Evolutionary conservation across 495 filamentous ascomycete species (phyloP), one percentile per base, ranked within the genome.

Genomic region (Daldinia concentrica): DNA sequence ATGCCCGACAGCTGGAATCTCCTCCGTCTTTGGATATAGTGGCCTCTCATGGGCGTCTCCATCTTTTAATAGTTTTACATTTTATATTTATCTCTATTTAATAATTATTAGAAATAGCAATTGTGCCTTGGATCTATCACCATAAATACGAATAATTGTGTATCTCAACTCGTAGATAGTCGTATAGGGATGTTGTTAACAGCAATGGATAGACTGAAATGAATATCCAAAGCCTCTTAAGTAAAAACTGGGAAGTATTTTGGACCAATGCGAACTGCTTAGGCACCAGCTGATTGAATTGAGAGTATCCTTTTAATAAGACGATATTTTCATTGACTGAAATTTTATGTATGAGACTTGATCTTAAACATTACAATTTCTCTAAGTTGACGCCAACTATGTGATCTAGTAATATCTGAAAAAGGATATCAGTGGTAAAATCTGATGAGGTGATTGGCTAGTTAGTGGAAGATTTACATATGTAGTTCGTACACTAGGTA

Each of bases 381-480:
- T 29, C 24, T 11, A 22, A 37, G 29, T 36, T 22, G n/a, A 37
- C 32, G 11, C 11, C 1, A 9, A 34, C 32, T 15, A 37, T 30
- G 6, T 5, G 19, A 57, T 11, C 41, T 45, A 34, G 26, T 7
- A n/a, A 45, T 61, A 8, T 29, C 64, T 48, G 15, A 61, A 67
- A 58, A 67, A n/a, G 57, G 55, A 45, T 41, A 54, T 61, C 32
- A 8, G 12, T 61, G 17, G 22, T 24, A 43, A 61, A 60, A 55
- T 5, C 39, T 51, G 6, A 6, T 22, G 36, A 27, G 15, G 22
- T 45, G 54, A 69, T 69, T 69, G 66, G 66, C 24, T 1, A 17
- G n/a, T 1, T 1, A 17, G n/a, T 1, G 7, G 3, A 26, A 29
- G 8, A 34, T 4, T 52, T 43, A n/a, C n/a, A n/a, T n/a, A n/a